phyloP scores from a whole-genome alignment of 2,329 filamentous ascomycete species.

The Fusarium pseudocircinatum region DNA sequence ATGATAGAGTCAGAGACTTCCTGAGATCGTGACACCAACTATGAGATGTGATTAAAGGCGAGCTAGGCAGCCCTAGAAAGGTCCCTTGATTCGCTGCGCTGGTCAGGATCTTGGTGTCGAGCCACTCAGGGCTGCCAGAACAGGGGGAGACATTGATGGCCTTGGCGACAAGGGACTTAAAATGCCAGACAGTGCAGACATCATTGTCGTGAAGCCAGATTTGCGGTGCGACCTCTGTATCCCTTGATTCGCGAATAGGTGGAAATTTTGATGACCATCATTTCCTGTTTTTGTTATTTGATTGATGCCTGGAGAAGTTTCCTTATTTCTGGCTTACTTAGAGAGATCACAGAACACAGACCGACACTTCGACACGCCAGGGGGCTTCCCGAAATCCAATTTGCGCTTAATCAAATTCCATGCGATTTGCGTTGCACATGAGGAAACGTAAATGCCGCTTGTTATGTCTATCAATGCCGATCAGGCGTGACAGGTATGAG shows the following conservation, averaged over 20 bases:
- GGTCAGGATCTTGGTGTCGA: conserved; percentile 34
- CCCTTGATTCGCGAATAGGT: conserved; percentile 2
- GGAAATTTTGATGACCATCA: conserved; percentile 21
- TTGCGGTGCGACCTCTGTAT: conserved; percentile 20
- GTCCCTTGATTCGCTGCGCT: conserved; percentile 32
- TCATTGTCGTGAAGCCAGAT: conserved; percentile 3
- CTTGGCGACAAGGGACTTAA: conserved; percentile 37
- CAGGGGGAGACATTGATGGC: conserved; percentile 30
- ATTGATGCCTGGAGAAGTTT: background rate
- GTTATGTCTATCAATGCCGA: conserved; percentile 32
- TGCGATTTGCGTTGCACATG: conserved; percentile 26
- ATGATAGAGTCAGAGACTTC: background rate
- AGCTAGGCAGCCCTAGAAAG: background rate
- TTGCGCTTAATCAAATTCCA: conserved; percentile 25
- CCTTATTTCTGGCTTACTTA: conserved; percentile 1
- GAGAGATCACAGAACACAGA: conserved; percentile 8
- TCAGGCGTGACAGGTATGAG: conserved; percentile 28
- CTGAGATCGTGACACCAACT: background rate
- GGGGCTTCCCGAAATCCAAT: conserved; percentile 12
- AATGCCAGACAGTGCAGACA: conserved; percentile 23
- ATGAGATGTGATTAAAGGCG: background rate
- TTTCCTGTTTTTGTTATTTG: conserved; percentile 2
- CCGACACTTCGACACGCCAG: conserved; percentile 23
- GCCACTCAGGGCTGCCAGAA: conserved; percentile 21
- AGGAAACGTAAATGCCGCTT: conserved; percentile 18